phyloP scores from a whole-genome alignment of 2,329 filamentous ascomycete genomes.

The Fusarium nanum region DNA sequence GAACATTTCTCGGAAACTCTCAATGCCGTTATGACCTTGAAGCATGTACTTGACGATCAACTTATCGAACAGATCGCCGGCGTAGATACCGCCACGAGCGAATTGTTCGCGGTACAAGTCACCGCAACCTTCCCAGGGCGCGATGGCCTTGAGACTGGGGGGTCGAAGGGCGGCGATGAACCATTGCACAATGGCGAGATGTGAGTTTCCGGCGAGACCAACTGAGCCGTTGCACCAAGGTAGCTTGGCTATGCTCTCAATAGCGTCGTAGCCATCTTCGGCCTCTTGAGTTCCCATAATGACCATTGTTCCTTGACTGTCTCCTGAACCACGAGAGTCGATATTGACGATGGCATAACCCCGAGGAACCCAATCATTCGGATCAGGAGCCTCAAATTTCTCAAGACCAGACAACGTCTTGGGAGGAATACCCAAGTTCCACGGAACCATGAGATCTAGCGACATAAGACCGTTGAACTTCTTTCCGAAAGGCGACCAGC shows the following conservation, averaged over 20 bases:
- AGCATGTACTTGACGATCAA: constrained; percentile 22
- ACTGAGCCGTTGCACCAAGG: neutral
- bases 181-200: constrained; percentile 19
- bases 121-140: constrained; percentile 11
- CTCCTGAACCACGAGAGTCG: constrained; percentile 6
- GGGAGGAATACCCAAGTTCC: neutral
- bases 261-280: neutral
- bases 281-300: constrained; percentile 22
- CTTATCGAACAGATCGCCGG: constrained; percentile 1
- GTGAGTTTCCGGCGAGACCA: constrained; percentile 6
- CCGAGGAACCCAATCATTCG: constrained; percentile 14
- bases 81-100: neutral
- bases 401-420: constrained; percentile 5
- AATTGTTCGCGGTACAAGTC: constrained; percentile 9
- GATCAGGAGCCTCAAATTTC: constrained; percentile 18
- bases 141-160: constrained; percentile 13
- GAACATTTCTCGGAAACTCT: constrained; percentile 23
- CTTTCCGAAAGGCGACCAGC: constrained; percentile 22
- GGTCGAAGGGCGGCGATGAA: constrained; percentile 11
- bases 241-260: constrained; percentile 1
- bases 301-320: constrained; percentile 9
- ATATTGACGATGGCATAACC: constrained; percentile 19
- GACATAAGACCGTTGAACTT: constrained; percentile 21
- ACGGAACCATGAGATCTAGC: neutral
- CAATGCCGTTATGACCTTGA: neutral